These are phyloP conservation scores for Tetracladium marchalianum DNA, from an alignment of 495 filamentous ascomycete species.

Conservation along the genomic window DNA sequence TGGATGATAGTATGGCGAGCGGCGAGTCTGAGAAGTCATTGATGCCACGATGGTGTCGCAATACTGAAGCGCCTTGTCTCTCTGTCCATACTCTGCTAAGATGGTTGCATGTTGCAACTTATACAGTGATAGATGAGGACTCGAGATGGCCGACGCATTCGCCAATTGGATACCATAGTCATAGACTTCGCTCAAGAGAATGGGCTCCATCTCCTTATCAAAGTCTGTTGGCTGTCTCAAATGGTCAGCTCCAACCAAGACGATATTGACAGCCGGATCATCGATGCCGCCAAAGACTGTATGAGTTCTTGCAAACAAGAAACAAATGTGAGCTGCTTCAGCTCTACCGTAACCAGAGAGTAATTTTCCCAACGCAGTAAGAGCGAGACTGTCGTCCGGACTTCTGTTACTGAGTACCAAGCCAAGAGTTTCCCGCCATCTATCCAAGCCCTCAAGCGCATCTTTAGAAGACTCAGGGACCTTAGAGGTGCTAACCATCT, in stretches of 20 bases:
- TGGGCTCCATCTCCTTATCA: conserved; percentile 68
- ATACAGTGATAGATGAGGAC: conserved; percentile 77
- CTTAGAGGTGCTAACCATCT: conserved; percentile 67
- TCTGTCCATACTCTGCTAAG: conserved; percentile 73
- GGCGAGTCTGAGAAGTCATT: conserved; percentile 71
- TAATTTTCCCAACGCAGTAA: conserved; percentile 72
- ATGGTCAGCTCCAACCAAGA: conserved; percentile 78
- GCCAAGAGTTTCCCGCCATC: conserved; percentile 85
- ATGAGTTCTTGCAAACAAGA: conserved; percentile 44
- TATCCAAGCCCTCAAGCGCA: conserved; percentile 74
- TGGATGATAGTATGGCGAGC: conserved; percentile 74
- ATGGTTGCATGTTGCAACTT: conserved; percentile 79
- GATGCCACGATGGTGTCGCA: conserved; percentile 76
- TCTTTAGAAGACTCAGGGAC: conserved; percentile 54
- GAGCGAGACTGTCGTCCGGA: conserved; percentile 60
- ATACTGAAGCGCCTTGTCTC: conserved; percentile 78
- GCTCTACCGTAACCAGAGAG: conserved; percentile 78
- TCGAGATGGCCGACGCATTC: conserved; percentile 43
- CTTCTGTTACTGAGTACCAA: conserved; percentile 83
- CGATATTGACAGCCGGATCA: conserved; percentile 67
- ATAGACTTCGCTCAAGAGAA: conserved; percentile 85
- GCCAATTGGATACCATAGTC: conserved; percentile 72
- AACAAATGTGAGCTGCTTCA: conserved; percentile 88
- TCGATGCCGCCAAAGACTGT: conserved; percentile 73
- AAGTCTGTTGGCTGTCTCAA: conserved; percentile 52